Base-by-base conservation (phyloP, 2,329 filamentous ascomycete genomes). In the Colletotrichum aenigma region DNA sequence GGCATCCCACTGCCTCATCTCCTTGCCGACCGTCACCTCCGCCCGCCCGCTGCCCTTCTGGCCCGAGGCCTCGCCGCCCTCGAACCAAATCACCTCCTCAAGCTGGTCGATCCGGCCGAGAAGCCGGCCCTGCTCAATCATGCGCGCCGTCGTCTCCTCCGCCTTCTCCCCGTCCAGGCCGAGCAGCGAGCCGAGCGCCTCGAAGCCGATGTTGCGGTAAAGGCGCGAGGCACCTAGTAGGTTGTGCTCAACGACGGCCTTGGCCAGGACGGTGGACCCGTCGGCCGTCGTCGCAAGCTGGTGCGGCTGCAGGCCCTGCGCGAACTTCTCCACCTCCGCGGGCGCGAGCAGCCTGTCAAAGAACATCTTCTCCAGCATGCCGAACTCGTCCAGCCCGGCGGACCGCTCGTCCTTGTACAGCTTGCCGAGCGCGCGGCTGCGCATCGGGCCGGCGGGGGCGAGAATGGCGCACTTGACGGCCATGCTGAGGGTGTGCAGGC, bases 291-390 rank as follows among this genome's bases (percentile, higher is more conserved):
- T 93, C 28, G 97, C 97, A 3, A 98, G 92, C 85, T 99, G 97
- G 85, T 99, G 97, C 26, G 95, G 94, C 71, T 92, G 90, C 65
- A 99, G 89, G 67, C 93, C 93, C 79, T 94, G 89, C 0, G 96
- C 94, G 82, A 99, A 99, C 71, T 94, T 93, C 48, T 93, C 92
- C 56, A 98, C 95, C 86, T 99, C 97, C n/a, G 89, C 90, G 0
- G 94, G 92, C 1, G 92, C 91, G 65, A 99, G 89, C 5, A 99
- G 88, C 7, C 96, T 92, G 84, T 98, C 95, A 65, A 98, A 89
- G 84, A 98, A 98, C 92, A 99, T 98, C 88, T 98, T 98, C 87
- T 98, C 97, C 16, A 99, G 88, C 70, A 99, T 98, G 65, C 92
- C 89, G 82, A 94, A 96, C 85, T 98, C 95, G 36, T 93, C 91